Evolutionary conservation across 768 basidiomycete genomes (phyloP).

Genomic region (Calocera cornea): DNA sequence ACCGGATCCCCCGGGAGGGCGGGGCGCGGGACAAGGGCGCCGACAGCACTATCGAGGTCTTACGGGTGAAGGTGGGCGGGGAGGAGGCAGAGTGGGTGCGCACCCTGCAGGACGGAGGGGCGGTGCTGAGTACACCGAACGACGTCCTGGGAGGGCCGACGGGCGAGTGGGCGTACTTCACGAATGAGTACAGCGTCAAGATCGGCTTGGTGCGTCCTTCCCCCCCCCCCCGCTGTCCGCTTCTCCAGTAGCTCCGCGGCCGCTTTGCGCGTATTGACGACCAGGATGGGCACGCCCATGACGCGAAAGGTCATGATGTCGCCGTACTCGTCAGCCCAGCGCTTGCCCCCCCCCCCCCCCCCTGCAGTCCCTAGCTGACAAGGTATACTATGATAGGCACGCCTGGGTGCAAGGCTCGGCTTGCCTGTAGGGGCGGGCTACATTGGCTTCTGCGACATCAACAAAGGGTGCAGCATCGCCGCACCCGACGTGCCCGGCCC

Average conservation of each 20-base stretch:
- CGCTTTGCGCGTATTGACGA: not conserved
- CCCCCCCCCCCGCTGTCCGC: not conserved
- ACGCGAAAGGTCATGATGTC: not conserved
- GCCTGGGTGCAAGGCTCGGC: constrained; percentile 21
- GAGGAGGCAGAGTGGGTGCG: constrained; percentile 37
- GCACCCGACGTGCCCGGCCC: constrained; percentile 35
- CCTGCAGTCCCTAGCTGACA: too few species aligned
- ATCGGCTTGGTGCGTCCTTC: constrained; percentile 35
- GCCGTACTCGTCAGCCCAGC: not conserved
- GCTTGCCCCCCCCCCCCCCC: not conserved
- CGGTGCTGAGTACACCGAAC: constrained; percentile 50
- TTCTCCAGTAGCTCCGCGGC: not conserved
- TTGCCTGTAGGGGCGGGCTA: constrained; percentile 29
- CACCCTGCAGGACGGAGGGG: constrained; percentile 37
- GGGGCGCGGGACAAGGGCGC: constrained; percentile 39
- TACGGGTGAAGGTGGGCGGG: constrained; percentile 38
- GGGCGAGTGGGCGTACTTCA: constrained; percentile 52
- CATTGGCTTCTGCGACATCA: constrained; percentile 49
- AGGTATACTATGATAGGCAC: too few species aligned
- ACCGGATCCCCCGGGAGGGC: constrained; percentile 38
- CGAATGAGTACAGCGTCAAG: constrained; percentile 51
- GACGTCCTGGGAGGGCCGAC: constrained; percentile 55
- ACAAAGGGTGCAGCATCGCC: constrained; percentile 48
- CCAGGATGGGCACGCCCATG: not conserved
- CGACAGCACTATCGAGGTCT: constrained; percentile 58